Evolutionary conservation across 176 grass and related monocot species (phyloP), one percentile per base, ranked within the genome.

Genomic region (Phragmites australis): DNA sequence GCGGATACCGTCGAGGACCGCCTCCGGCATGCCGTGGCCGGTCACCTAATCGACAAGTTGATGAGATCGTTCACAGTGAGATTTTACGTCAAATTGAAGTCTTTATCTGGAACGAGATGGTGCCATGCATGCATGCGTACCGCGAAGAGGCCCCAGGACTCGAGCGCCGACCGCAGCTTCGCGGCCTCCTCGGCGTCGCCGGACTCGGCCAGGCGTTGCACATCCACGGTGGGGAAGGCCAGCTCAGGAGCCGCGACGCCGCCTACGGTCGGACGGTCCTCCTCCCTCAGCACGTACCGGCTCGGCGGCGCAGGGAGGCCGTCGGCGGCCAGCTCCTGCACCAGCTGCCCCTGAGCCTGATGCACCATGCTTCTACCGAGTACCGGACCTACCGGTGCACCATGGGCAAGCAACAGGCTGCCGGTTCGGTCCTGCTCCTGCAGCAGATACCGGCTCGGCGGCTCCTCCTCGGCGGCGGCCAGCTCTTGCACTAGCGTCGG

Each of bases 121-220:
- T n/a, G n/a, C n/a, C n/a, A n/a, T n/a, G n/a, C n/a, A n/a, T n/a
- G n/a, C 23, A 70, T 4, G 15, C 60, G 15, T 78, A 77, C 87
- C 59, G 58, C 79, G 72, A 93, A 93, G 37, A 93, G 54, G 2
- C 92, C 92, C 88, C 86, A 94, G 18, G 82, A 84, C 9, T 43
- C 11, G 31, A 91, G 79, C 8, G 88, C 88, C 65, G 63, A 5
- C 26, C 62, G 78, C 15, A 94, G 83, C 88, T 78, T 89, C 30
- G 13, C 63, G 16, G 55, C 48, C 82, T 94, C 92, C 30, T 78
- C 79, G 30, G 43, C 68, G 27, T 77, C 85, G 70, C 63, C 64
- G 5, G 85, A 66, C 25, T 76, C 39, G 2, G 69, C 74, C 3
- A 90, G 54, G 30, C 78, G 82, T 32, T 19, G n/a, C 78, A 90